Conservation (phyloP, 2,329 filamentous ascomycete species). For the Albophoma yamanashiensis region DNA sequence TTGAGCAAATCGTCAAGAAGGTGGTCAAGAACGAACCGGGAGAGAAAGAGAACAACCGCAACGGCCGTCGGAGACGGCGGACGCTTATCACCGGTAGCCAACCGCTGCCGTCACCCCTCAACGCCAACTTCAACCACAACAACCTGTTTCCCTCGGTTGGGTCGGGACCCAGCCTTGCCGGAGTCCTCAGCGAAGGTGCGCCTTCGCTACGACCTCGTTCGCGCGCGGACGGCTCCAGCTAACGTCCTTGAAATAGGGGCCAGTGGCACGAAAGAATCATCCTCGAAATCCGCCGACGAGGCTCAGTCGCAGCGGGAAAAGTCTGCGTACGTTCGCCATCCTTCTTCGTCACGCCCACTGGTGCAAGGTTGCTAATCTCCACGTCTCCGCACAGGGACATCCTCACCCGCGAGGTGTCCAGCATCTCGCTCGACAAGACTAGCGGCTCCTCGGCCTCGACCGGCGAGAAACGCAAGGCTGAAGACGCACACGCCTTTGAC, state of each 20-base stretch:
- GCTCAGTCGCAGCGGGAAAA: slow-evolving; percentile 80
- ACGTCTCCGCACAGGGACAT: slow-evolving; percentile 52
- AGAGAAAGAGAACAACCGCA: slow-evolving; percentile 82
- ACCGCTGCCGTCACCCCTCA: slow-evolving; percentile 86
- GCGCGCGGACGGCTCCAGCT: slow-evolving; percentile 5
- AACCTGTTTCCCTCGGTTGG: slow-evolving; percentile 57
- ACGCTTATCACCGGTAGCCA: slow-evolving; percentile 97
- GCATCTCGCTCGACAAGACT: slow-evolving; percentile 81
- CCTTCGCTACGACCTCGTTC: background rate
- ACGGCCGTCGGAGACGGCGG: slow-evolving; percentile 77
- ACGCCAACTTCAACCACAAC: slow-evolving; percentile 75
- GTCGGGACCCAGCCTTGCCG: slow-evolving; percentile 68
- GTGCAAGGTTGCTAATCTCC: background rate
- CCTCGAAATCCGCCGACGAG: slow-evolving; percentile 44
- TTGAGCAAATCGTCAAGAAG: slow-evolving; percentile 95
- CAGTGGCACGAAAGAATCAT: slow-evolving; percentile 30
- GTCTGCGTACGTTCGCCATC: slow-evolving; percentile 60
- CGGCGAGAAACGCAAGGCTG: slow-evolving; percentile 52
- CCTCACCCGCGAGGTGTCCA: slow-evolving; percentile 84
- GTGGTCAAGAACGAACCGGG: slow-evolving; percentile 72
- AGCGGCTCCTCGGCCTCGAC: slow-evolving; percentile 36
- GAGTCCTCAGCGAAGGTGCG: slow-evolving; percentile 73
- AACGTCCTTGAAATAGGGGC: slow-evolving; percentile 13
- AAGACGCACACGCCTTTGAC: slow-evolving; percentile 48
- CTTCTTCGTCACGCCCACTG: background rate